These are phyloP conservation scores for Ophiocordyceps robertsii DNA, from an alignment of 2,329 filamentous ascomycete genomes.

Conservation along the genomic window DNA sequence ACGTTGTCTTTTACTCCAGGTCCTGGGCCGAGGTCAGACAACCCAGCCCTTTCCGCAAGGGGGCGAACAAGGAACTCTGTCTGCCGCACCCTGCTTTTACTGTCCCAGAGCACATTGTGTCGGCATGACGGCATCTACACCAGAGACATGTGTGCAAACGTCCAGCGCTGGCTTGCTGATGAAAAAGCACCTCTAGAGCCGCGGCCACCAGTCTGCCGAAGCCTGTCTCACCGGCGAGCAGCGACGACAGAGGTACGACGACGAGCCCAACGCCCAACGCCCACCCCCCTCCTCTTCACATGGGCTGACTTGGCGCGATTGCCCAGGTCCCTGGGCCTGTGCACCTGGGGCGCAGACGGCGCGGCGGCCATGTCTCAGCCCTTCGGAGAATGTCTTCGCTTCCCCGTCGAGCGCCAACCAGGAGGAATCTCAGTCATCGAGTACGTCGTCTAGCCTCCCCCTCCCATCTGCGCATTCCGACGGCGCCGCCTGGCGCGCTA, in stretches of 20 bases:
- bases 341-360: constrained; percentile 46
- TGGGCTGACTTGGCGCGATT: background rate
- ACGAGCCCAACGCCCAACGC: constrained; percentile 2
- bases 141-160: background rate
- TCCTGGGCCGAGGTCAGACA: constrained; percentile 52
- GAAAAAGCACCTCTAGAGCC: constrained; percentile 10
- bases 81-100: too few relatives aligned
- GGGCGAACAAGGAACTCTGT: too few relatives aligned
- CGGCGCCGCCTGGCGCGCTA: background rate
- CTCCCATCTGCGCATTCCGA: background rate
- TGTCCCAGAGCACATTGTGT: background rate
- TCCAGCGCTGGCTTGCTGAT: background rate
- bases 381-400: constrained; percentile 15
- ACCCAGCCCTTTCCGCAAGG: background rate
- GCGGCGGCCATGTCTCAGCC: constrained; percentile 19
- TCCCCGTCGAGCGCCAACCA: constrained; percentile 25
- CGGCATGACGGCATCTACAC: background rate
- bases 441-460: constrained; percentile 28
- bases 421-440: constrained; percentile 38
- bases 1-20: constrained; percentile 62
- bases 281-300: background rate
- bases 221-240: constrained; percentile 35
- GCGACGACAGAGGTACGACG: constrained; percentile 29
- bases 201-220: constrained; percentile 30
- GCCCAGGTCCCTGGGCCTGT: constrained; percentile 32